A percentile compares a stretch with the other conserved stretches of the same genome.
phyloP scores from a whole-genome alignment of 805 yeast species.

The Schwanniomyces pseudopolymorphus region DNA sequence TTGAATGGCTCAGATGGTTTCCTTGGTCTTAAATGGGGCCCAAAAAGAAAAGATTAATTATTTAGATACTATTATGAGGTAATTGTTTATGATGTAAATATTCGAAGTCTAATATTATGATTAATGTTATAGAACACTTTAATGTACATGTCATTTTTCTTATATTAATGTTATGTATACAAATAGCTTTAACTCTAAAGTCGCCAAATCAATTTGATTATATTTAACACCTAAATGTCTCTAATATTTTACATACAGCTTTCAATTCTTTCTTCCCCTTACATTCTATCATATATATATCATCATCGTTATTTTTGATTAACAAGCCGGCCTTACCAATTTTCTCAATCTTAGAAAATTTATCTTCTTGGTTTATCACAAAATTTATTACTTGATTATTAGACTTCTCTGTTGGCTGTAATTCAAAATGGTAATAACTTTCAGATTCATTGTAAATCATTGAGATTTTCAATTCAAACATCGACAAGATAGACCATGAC shows the following conservation, averaged over 20 bases:
- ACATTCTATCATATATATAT: conserved; percentile 43
- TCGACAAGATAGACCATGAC: conserved; percentile 42
- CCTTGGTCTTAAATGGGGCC: conserved; percentile 86
- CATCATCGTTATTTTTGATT: conserved; percentile 27
- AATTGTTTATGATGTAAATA: neutral
- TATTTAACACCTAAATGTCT: neutral
- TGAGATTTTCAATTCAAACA: conserved; percentile 33
- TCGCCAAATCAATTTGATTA: neutral
- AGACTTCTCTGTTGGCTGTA: conserved; percentile 16
- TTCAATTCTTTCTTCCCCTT: conserved; percentile 42
- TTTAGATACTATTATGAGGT: neutral
- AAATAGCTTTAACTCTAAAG: no score
- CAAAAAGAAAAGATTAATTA: conserved; percentile 48
- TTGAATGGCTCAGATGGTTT: conserved; percentile 52
- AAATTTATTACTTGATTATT: conserved; percentile 22
- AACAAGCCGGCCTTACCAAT: conserved; percentile 46
- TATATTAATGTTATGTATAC: no score
- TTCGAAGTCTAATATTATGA: neutral
- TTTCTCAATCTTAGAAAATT: conserved; percentile 26
- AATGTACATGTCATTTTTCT: neutral
- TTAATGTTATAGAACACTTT: neutral
- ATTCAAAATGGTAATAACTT: conserved; percentile 27
- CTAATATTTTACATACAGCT: conserved; percentile 22
- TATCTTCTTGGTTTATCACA: conserved; percentile 31
- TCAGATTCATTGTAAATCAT: conserved; percentile 26